Evolutionary conservation across 2,329 filamentous ascomycete species (phyloP), one percentile per base, ranked within the genome.

Genomic region (Colletotrichum karsti): DNA sequence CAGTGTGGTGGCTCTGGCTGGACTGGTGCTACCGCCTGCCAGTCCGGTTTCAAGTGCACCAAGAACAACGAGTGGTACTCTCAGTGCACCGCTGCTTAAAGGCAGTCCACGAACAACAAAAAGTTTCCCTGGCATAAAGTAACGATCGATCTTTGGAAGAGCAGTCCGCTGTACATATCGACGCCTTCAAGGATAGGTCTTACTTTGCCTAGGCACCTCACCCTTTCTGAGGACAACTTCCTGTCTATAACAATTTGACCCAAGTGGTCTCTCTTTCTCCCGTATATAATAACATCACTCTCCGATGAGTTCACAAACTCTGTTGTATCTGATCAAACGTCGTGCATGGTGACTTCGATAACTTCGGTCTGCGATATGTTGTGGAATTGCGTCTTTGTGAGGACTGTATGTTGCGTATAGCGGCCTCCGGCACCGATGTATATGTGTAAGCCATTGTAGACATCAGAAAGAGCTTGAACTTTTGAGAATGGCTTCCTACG

Each of bases 41-140:
- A 54, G 18, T 42, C 67, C 12, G 75, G 75, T 18, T 69, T 70
- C 13, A 72, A 70, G 5, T 77, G 75, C 56, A 69, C 71, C 26
- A 68, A 66, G 39, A 67, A 70, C 41, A 76, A 76, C 57, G 71
- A 76, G 28, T 75, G 73, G 71, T 77, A 77, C 72, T 75, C 71
- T 4, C 75, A 77, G 70, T 77, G 75, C 41, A 41, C 39, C 4
- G 50, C 50, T 30, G 57, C 44, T 12, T 60, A 41, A 51, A 22
- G 7, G 15, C 24, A 35, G 13, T 12, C 13, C 33, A 8, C 30
- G 30, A 41, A 28, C 30, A 42, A 50, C 15, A 39, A 42, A 12
- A 18, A 12, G 7, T 18, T 13, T 3, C 20, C 30, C 22, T 12
- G 44, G 30, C 44, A 24, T 22, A 5, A 18, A n/a, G n/a, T n/a